Conservation (phyloP, 306 rosid species). For the Inga leiocalycina region DNA sequence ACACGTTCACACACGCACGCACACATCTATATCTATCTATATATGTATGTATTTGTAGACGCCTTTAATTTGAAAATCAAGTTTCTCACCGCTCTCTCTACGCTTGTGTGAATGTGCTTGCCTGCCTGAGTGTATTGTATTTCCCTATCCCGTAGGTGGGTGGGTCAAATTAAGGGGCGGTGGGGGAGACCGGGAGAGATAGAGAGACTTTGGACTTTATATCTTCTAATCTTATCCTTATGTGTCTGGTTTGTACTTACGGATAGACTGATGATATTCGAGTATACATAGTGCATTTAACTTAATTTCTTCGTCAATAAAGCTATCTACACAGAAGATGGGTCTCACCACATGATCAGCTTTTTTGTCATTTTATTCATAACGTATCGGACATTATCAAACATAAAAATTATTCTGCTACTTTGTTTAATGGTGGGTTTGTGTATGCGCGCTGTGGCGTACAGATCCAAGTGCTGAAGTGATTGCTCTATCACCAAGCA, state of each 20-base stretch:
- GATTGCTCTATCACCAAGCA: slow-evolving; percentile 65
- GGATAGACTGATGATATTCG: slow-evolving; percentile 4
- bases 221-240: background rate
- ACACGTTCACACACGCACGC: background rate
- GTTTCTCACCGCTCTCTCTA: background rate
- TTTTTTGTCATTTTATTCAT: slow-evolving; percentile 2
- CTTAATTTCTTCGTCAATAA: background rate
- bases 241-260: background rate
- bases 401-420: background rate
- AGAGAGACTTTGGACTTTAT: slow-evolving; percentile 12
- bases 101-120: background rate
- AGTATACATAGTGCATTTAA: background rate
- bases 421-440: background rate
- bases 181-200: background rate
- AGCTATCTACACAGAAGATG: background rate
- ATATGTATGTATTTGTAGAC: background rate
- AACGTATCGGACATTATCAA: background rate
- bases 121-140: background rate
- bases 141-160: slow-evolving; percentile 14
- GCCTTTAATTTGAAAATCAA: background rate
- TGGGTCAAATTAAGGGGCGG: background rate
- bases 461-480: slow-evolving; percentile 79
- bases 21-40: background rate
- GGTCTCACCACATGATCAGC: background rate
- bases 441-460: background rate